Conservation (phyloP, 805 yeast species). For the Pichia insulana region DNA sequence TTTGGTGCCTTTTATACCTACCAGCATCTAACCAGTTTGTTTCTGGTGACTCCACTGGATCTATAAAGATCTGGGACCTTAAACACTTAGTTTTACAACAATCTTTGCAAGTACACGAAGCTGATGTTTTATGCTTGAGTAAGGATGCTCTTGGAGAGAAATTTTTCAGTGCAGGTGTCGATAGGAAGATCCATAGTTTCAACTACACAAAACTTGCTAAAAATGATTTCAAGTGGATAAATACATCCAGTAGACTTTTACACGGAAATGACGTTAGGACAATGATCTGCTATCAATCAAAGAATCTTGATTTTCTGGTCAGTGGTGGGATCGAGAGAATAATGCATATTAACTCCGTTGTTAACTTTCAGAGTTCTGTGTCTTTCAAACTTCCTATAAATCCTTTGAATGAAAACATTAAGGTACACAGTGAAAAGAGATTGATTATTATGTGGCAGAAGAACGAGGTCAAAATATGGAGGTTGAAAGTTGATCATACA, state of each 20-base stretch:
- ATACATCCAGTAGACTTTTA: constrained; percentile 62
- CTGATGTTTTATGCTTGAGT: constrained; percentile 75
- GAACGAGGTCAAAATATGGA: constrained; percentile 77
- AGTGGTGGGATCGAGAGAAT: constrained; percentile 81
- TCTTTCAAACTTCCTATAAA: constrained; percentile 59
- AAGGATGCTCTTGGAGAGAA: constrained; percentile 51
- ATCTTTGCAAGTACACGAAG: constrained; percentile 77
- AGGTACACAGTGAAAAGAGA: constrained; percentile 38
- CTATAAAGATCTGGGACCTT: constrained; percentile 88
- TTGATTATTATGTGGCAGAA: constrained; percentile 73
- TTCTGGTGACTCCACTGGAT: constrained; percentile 96
- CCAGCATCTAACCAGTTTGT: constrained; percentile 64
- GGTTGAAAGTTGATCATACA: constrained; percentile 30
- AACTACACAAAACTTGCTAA: constrained; percentile 35
- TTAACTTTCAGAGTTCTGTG: constrained; percentile 61
- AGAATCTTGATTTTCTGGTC: constrained; percentile 56
- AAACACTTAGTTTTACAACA: constrained; percentile 68
- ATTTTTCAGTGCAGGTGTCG: constrained; percentile 87
- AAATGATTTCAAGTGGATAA: constrained; percentile 57
- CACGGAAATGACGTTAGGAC: constrained; percentile 85
- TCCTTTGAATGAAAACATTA: constrained; percentile 17
- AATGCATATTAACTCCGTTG: constrained; percentile 55
- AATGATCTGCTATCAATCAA: constrained; percentile 61
- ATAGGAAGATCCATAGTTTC: constrained; percentile 78
- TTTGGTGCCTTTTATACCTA: constrained; percentile 75